Evolutionary conservation across 2,329 filamentous ascomycete genomes (phyloP), one percentile per base, ranked within the genome.

Genomic region (Pseudogymnoascus sp.): DNA sequence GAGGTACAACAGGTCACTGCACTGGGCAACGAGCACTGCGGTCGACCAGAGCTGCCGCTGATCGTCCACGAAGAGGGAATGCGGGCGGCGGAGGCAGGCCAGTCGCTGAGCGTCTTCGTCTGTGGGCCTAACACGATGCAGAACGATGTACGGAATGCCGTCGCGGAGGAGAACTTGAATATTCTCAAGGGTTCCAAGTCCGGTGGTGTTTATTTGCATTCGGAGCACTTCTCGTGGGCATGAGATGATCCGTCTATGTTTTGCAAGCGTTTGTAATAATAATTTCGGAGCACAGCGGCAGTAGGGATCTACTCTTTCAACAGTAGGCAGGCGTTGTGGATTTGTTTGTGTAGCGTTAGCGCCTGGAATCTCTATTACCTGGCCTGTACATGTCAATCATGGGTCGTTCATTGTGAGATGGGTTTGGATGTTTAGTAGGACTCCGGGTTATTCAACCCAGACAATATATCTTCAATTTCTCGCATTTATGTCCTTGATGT

Each of bases 41-140:
- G 71, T 16, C 69, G 76, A n/a, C 76, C 76, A 14, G 59, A 72
- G 18, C 66, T 77, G 2, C 65, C 70, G 6, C 41, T 58, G 0
- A 64, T 74, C 5, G 63, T 69, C 25, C 36, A 11, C 6, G 18
- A 61, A 28, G 41, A 63, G 35, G 63, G 58, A 28, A 28, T 60
- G 20, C 47, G 30, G 11, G 38, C 43, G 25, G 58, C 35, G 33
- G 36, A 60, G 41, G 36, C 36, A 38, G 62, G 65, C 5, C 47
- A 69, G 8, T 67, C 54, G 50, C 66, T 69, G 36, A 69, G 69
- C 9, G 73, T 79, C 8, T 76, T 74, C 58, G 74, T 75, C 14
- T 80, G 78, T 61, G 78, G 78, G 0, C 77, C 77, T 1, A 58
- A 67, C 20, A 76, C 73, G 3, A 78, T 80, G 78, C 71, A 79